These are phyloP conservation scores for Porpolomopsis calyptriformis DNA, from an alignment of 768 basidiomycete genomes.

Conservation along the genomic window DNA sequence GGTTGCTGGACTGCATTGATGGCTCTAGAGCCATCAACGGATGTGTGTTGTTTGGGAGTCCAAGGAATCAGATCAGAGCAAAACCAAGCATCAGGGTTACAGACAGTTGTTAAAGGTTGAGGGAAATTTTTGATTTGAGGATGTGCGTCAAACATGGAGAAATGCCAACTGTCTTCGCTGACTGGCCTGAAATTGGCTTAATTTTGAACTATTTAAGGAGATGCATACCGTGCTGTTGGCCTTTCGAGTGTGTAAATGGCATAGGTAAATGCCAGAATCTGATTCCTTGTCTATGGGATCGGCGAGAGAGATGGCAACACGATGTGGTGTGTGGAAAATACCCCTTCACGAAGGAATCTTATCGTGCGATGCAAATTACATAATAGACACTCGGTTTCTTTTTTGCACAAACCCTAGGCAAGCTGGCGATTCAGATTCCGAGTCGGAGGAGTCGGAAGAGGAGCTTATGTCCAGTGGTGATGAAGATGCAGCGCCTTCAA, in stretches of 20 bases:
- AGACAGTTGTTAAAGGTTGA: background rate
- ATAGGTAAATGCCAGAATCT: background rate
- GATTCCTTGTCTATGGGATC: background rate
- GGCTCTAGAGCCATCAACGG: background rate
- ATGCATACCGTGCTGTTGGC: background rate
- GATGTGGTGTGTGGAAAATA: background rate
- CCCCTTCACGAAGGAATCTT: background rate
- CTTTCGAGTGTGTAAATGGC: background rate
- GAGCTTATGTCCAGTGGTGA: conserved; percentile 70
- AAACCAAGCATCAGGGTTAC: background rate
- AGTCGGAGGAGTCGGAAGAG: conserved; percentile 63
- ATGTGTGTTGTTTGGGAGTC: background rate
- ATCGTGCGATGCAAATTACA: too few relatives aligned
- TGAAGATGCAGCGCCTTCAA: conserved; percentile 44
- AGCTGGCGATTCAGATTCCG: conserved; percentile 73
- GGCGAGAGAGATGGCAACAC: background rate
- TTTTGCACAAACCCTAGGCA: too few relatives aligned
- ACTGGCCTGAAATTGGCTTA: background rate
- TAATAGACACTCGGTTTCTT: too few relatives aligned
- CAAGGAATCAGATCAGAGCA: background rate
- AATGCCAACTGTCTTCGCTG: background rate
- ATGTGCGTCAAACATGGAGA: background rate
- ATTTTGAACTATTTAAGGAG: background rate
- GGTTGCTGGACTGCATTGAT: too few relatives aligned
- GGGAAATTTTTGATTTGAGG: background rate